Base-by-base conservation (phyloP, 495 filamentous ascomycete genomes). In the Rhizodiscina lignyota region DNA sequence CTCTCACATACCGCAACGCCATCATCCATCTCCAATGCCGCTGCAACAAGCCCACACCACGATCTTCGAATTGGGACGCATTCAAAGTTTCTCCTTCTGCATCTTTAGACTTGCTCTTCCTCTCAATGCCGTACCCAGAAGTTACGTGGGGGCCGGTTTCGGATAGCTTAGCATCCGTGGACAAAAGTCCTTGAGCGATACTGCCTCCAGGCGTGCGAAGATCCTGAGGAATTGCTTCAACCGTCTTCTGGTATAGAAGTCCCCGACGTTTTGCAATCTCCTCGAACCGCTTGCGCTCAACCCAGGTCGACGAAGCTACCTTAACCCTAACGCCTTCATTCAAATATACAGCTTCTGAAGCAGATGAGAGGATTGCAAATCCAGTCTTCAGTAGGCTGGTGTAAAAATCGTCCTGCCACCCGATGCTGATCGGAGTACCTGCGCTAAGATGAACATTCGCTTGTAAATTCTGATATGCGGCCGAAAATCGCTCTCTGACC, bases 321-420 rank as follows among this genome's bases (percentile, higher is more conserved):
- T 70, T 70, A 16, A 97, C 72, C n/a, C 61, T 59, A 19, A 68
- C 67, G 10, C 85, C 84, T 58, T 96, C 89, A 35, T 93, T 87
- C 16, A 97, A 64, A 50, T 91, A 97, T 0, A 96, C 91, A 0
- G 89, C 87, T 52, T 96, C 84, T 41, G 81, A 91, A 0, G 91
- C 89, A 43, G 87, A 83, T 1, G 83, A 93, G 32, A 96, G 68
- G 23, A 83, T 74, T 13, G 70, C 70, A 44, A 93, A 96, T 0
- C 89, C 89, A 21, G 80, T 66, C 32, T 83, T 77, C 12, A 96
- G 67, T 5, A 96, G 64, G 0, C 83, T 76, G 0, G 82, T 92
- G 51, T 94, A 97, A 54, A 96, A 94, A 47, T 97, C 91, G 58
- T 94, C 87, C 32, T 78, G 70, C 66, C 76, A 72, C 13, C 74